These are phyloP conservation scores for Prunus mongolica DNA, from an alignment of 306 rosid species.

Conservation along the genomic window DNA sequence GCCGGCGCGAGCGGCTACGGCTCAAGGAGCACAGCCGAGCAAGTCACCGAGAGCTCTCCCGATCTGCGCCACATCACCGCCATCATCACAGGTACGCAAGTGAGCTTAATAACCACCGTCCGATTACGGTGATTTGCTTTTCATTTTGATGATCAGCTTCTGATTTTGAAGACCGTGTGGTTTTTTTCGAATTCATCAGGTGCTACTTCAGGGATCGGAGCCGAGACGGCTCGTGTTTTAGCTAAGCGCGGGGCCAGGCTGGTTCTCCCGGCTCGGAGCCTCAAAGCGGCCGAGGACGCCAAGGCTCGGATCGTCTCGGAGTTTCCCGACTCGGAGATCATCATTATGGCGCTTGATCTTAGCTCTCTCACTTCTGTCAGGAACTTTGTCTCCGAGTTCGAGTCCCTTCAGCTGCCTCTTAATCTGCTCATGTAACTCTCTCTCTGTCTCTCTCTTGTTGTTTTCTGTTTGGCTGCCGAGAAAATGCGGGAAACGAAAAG, in stretches of 20 bases:
- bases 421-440: constrained; percentile 63
- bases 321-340: constrained; percentile 48
- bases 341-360: constrained; percentile 75
- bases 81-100: constrained; percentile 66
- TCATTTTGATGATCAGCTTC: background rate
- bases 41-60: constrained; percentile 40
- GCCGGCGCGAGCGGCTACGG: constrained; percentile 78
- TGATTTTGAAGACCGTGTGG: background rate
- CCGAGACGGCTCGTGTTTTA: constrained; percentile 78
- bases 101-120: background rate
- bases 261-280: constrained; percentile 66
- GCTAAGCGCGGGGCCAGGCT: constrained; percentile 82
- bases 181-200: constrained; percentile 32
- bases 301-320: constrained; percentile 57
- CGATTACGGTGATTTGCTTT: background rate
- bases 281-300: constrained; percentile 71
- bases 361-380: constrained; percentile 67
- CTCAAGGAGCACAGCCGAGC: constrained; percentile 79
- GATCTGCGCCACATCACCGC: constrained; percentile 69
- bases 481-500: background rate
- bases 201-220: constrained; percentile 93
- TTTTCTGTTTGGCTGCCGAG: constrained; percentile 19
- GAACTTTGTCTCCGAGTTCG: constrained; percentile 53
- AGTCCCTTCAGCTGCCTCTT: constrained; percentile 64
- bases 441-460: background rate